Conservation (phyloP, 2,329 filamentous ascomycete species). For the Tolypocladium inflatum region DNA sequence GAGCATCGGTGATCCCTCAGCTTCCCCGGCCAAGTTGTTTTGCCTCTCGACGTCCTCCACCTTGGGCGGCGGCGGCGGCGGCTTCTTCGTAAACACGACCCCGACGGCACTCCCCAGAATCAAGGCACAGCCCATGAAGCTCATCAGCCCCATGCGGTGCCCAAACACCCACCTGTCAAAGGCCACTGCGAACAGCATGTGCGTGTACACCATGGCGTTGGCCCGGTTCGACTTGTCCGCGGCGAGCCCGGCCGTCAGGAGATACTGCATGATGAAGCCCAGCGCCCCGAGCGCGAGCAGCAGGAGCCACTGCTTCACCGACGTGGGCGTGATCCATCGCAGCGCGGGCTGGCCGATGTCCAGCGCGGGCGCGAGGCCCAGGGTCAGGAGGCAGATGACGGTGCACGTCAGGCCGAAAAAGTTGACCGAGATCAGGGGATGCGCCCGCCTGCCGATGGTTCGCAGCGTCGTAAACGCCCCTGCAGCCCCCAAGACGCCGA, state of each 20-base stretch:
- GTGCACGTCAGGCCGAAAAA: conserved; percentile 69
- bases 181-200: conserved; percentile 45
- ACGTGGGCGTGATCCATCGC: conserved; percentile 30
- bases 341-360: conserved; percentile 36
- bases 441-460: conserved; percentile 69
- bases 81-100: conserved; percentile 35
- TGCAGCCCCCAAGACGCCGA: conserved; percentile 70
- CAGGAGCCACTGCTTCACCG: conserved; percentile 51
- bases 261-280: conserved; percentile 78
- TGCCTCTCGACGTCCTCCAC: conserved; percentile 24
- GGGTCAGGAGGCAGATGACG: conserved; percentile 52
- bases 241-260: conserved; percentile 68
- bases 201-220: conserved; percentile 48
- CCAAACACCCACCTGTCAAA: conserved; percentile 45
- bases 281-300: conserved; percentile 59
- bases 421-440: conserved; percentile 77
- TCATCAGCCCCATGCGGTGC: conserved; percentile 38
- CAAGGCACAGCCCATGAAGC: conserved; percentile 39
- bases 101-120: conserved; percentile 45
- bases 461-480: conserved; percentile 68
- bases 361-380: conserved; percentile 41
- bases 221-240: conserved; percentile 57
- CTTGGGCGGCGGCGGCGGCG: conserved; percentile 15
- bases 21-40: conserved; percentile 16
- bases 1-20: conserved; percentile 32